Base-by-base conservation (phyloP, 148 eudicot genomes). In the Dysphania ambrosioides region DNA sequence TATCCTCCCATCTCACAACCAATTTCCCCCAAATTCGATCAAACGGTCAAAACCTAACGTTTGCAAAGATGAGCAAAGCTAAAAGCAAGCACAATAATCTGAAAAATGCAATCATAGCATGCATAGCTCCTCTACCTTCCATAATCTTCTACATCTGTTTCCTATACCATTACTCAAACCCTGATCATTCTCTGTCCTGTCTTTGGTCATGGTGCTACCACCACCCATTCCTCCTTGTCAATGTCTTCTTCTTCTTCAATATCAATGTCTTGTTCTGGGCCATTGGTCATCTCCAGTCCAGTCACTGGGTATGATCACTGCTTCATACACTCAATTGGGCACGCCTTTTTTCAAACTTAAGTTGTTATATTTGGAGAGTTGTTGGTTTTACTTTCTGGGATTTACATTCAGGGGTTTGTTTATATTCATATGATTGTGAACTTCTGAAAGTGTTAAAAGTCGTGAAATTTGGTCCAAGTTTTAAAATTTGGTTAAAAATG, bases 171-270 rank as follows among this genome's bases (percentile, higher is more conserved):
- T 75, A 80, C 70, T 36, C 56, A 11, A 15, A 80, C 2, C 61
- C 77, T 35, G 56, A 72, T 41, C 76, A 76, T 49, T 51, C 64
- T 36, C 71, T 82, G 41, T 79, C 83, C 32, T 41, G 70, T 49
- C 16, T 90, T 55, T 94, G 89, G 91, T 70, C 77, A 41, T 94
- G 98, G 98, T 91, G 95, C 75, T 84, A 86, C 75, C 53, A 84
- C 27, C 95, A 90, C 77, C 98, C 98, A 5, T 27, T 94, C 30
- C 85, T 94, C 4, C 79, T 94, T 31, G 91, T 87, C 62, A 86
- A 87, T 60, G 66, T 80, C 62, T 73, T 94, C 73, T 94, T 90
- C 87, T 90, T 94, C 78, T 55, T 91, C 82, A 94, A 94, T 49
- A 85, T 94, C 63, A 83, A 90, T 76, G 47, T 90, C 75, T 82